phyloP scores from a whole-genome alignment of 495 filamentous ascomycete genomes.

The Aspergillus heteromorphus region DNA sequence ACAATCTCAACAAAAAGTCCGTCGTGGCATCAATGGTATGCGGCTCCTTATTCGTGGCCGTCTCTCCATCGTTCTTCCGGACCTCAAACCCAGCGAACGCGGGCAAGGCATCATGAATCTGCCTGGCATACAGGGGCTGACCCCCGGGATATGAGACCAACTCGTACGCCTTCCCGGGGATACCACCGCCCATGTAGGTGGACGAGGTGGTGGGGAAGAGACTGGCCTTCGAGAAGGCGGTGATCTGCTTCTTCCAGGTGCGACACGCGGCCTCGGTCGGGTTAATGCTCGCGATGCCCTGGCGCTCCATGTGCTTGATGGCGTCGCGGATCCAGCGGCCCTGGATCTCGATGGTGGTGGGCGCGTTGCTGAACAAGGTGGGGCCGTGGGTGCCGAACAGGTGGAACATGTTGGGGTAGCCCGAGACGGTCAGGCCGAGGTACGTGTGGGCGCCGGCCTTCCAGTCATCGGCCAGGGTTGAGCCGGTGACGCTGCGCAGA shows the following conservation, averaged over 20 bases:
- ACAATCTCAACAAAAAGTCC: neutral
- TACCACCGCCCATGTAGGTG: conserved; percentile 48
- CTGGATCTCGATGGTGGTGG: conserved; percentile 43
- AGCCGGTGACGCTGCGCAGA: conserved; percentile 37
- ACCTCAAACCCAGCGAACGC: conserved; percentile 26
- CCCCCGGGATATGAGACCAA: conserved; percentile 39
- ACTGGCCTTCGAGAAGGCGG: conserved; percentile 37
- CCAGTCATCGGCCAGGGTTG: conserved; percentile 45
- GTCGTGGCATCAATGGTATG: neutral
- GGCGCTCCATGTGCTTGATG: conserved; percentile 34
- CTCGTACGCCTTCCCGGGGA: conserved; percentile 46
- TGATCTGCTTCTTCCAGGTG: conserved; percentile 37
- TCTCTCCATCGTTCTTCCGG: neutral
- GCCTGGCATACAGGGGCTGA: conserved; percentile 27
- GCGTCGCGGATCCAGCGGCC: conserved; percentile 49
- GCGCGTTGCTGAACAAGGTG: conserved; percentile 46
- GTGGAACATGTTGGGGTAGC: conserved; percentile 53
- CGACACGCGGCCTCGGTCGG: conserved; percentile 40
- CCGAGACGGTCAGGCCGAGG: conserved; percentile 41
- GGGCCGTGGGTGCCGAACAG: conserved; percentile 47
- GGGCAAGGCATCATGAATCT: conserved; percentile 29
- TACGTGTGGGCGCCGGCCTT: conserved; percentile 36
- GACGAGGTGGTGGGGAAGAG: conserved; percentile 43
- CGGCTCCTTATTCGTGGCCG: neutral
- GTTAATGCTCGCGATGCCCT: conserved; percentile 38